These are phyloP conservation scores for Oryza australiensis DNA, from an alignment of 176 grass and related monocot genomes.

Conservation along the genomic window DNA sequence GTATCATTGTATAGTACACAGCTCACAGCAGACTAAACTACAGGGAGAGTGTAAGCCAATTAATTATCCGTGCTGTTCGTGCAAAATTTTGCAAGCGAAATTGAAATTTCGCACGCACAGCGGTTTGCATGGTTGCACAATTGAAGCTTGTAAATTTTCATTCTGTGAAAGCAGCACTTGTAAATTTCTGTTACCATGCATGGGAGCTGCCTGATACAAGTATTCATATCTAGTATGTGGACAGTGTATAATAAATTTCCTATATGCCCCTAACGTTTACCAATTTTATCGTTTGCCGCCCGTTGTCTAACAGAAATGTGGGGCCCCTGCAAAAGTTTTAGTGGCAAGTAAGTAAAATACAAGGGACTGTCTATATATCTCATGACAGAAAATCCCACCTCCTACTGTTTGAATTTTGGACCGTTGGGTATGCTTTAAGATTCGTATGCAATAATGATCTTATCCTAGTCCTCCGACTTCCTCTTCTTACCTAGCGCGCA, in stretches of 20 bases:
- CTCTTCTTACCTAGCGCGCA: too few relatives aligned
- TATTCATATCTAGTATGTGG: too few relatives aligned
- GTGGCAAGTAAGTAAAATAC: background rate
- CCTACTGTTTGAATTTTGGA: too few relatives aligned
- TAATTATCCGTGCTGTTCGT: constrained; percentile 35
- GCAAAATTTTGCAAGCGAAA: constrained; percentile 14
- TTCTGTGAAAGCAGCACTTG: background rate
- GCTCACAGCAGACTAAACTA: background rate
- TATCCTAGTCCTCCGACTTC: too few relatives aligned
- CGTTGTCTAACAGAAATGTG: background rate
- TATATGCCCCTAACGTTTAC: background rate
- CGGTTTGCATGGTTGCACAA: background rate
- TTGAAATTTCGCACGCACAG: constrained; percentile 42
- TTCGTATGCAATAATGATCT: too few relatives aligned
- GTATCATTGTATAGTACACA: background rate
- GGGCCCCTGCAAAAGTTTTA: background rate
- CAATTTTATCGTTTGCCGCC: background rate
- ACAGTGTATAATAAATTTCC: too few relatives aligned
- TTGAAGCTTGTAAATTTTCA: background rate
- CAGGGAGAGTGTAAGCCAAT: background rate
- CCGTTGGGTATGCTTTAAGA: too few relatives aligned
- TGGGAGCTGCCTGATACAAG: background rate
- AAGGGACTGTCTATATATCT: too few relatives aligned
- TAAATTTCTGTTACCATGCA: too few relatives aligned
- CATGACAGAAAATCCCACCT: too few relatives aligned